Conservation (phyloP, 2,329 filamentous ascomycete genomes). For the Fusarium goolgardi region DNA sequence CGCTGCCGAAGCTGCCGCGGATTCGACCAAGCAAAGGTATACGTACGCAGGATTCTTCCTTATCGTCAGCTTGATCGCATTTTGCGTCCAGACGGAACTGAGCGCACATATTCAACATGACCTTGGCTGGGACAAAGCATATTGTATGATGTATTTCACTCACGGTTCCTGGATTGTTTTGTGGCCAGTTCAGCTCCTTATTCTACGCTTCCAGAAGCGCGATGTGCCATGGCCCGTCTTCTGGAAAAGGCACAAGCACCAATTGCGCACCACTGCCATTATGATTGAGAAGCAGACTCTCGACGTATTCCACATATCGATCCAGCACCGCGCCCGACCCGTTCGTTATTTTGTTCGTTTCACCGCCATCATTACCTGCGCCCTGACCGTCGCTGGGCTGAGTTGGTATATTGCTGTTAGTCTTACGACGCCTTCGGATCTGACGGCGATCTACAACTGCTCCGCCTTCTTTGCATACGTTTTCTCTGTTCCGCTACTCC, state of each 20-base stretch:
- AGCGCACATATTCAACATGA: slow-evolving; percentile 94
- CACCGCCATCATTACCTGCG: slow-evolving; percentile 83
- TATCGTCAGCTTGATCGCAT: slow-evolving; percentile 83
- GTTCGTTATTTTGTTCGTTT: slow-evolving; percentile 79
- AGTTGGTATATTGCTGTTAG: slow-evolving; percentile 97
- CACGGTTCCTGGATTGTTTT: slow-evolving; percentile 93
- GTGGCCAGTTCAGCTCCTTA: slow-evolving; percentile 85
- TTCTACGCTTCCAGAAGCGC: slow-evolving; percentile 83
- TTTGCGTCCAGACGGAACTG: slow-evolving; percentile 94
- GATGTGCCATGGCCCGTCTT: slow-evolving; percentile 84
- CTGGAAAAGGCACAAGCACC: slow-evolving; percentile 74
- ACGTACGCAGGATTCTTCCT: slow-evolving; percentile 88
- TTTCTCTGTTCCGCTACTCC: slow-evolving; percentile 90
- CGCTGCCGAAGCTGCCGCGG: slow-evolving; percentile 51
- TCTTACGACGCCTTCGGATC: slow-evolving; percentile 89
- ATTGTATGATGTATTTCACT: slow-evolving; percentile 98
- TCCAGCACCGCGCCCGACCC: slow-evolving; percentile 55
- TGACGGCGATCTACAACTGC: slow-evolving; percentile 99
- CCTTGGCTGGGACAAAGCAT: slow-evolving; percentile 96
- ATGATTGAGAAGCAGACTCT: slow-evolving; percentile 88
- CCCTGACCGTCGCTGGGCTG: slow-evolving; percentile 88
- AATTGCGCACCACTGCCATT: slow-evolving; percentile 68
- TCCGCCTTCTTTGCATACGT: slow-evolving; percentile 98
- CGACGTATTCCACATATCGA: slow-evolving; percentile 64
- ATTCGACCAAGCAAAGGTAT: slow-evolving; percentile 79